Conservation (phyloP, 139 green algal species). For the Auxenochlorella protothecoides region DNA sequence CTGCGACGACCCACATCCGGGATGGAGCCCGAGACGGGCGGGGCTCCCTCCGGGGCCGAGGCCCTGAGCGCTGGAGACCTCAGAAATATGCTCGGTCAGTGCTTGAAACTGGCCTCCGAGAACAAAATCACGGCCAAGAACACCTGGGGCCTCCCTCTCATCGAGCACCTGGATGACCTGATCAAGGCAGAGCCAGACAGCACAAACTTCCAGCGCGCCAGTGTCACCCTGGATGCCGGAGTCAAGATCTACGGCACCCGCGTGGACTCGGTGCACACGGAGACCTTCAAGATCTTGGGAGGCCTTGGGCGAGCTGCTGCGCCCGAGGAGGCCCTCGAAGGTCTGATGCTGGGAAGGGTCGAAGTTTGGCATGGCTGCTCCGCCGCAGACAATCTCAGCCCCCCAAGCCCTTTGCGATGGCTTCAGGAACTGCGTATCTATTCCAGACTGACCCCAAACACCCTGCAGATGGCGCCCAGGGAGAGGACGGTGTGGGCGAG, state of each 20-base stretch:
- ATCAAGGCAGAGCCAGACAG: slow-evolving; percentile 28
- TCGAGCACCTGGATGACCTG: slow-evolving; percentile 74
- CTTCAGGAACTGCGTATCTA: neutral
- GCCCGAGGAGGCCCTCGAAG: slow-evolving; percentile 7
- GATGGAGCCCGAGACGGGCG: too few relatives aligned
- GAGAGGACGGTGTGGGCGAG: too few relatives aligned
- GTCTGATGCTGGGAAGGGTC: neutral
- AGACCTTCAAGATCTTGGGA: slow-evolving; percentile 63
- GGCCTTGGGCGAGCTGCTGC: slow-evolving; percentile 38
- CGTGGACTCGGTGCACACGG: slow-evolving; percentile 74
- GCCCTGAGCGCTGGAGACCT: slow-evolving; percentile 8
- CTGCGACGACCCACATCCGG: too few relatives aligned
- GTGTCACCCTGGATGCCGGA: slow-evolving; percentile 76
- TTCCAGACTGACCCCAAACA: neutral
- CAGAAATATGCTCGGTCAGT: slow-evolving; percentile 40
- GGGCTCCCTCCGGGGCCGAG: too few relatives aligned
- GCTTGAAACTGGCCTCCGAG: slow-evolving; percentile 69
- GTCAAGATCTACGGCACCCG: slow-evolving; percentile 83
- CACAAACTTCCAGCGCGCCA: slow-evolving; percentile 83
- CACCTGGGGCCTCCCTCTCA: slow-evolving; percentile 72
- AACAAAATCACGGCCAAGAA: slow-evolving; percentile 71
- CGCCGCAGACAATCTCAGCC: neutral
- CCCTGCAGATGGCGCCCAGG: neutral
- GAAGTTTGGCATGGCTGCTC: slow-evolving; percentile 5
- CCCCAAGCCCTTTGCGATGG: neutral